These are phyloP conservation scores for Geotrichum bryndzae DNA, from an alignment of 1,139 yeast genomes.

Conservation along the genomic window DNA sequence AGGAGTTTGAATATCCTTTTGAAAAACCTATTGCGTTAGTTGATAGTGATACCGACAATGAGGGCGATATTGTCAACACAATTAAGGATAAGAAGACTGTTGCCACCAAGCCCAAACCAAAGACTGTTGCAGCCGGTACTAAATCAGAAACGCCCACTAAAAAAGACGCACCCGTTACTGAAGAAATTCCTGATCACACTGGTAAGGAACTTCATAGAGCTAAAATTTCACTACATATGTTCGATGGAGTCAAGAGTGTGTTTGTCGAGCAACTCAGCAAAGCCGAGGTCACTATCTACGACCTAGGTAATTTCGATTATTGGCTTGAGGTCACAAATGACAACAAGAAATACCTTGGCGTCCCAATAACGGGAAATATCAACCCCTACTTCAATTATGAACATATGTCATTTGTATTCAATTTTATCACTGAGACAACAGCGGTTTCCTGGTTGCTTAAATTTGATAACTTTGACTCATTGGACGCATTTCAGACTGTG, in stretches of 20 bases:
- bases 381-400: conserved; percentile 62
- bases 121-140: neutral
- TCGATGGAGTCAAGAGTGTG: conserved; percentile 46
- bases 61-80: neutral
- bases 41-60: neutral
- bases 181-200: conserved; percentile 12
- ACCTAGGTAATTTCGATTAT: conserved; percentile 49
- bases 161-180: conserved; percentile 13
- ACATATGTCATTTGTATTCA: conserved; percentile 60
- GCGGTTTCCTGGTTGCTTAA: conserved; percentile 59
- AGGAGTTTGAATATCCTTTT: conserved; percentile 49
- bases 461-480: conserved; percentile 41
- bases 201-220: conserved; percentile 4
- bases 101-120: neutral
- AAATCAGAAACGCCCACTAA: neutral
- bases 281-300: conserved; percentile 40
- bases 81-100: neutral
- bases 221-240: conserved; percentile 46
- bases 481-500: conserved; percentile 47
- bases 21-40: conserved; percentile 1
- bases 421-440: conserved; percentile 41
- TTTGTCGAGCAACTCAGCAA: conserved; percentile 43
- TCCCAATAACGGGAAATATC: conserved; percentile 45
- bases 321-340: conserved; percentile 43
- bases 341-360: conserved; percentile 38